A percentile compares a stretch with the other conserved stretches of the same genome.
Evolutionary conservation across 2,329 filamentous ascomycete species (phyloP).

Genomic region (Fusarium nematophilum): DNA sequence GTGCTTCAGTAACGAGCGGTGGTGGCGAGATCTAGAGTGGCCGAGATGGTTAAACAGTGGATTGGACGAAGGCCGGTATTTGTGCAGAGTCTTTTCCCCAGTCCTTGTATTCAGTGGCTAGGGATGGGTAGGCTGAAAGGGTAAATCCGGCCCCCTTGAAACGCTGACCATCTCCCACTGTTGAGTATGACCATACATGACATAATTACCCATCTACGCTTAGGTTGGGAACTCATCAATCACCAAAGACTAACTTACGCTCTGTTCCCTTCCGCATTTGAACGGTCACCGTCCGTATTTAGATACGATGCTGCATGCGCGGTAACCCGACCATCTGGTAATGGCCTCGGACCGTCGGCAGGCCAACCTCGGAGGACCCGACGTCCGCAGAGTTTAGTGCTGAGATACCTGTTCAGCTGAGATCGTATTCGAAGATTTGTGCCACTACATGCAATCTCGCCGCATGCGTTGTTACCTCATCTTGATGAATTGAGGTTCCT

Average conservation of each 20-base stretch:
- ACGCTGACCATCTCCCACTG: not conserved
- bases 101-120: not conserved
- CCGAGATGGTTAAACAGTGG: not conserved
- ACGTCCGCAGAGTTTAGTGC: no score
- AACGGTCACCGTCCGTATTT: no score
- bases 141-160: not conserved
- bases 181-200: not conserved
- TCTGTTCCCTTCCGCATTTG: no score
- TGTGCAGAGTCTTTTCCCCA: not conserved
- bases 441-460: no score
- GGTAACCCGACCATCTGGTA: no score
- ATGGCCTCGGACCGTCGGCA: no score
- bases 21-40: not conserved
- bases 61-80: not conserved
- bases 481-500: no score
- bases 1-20: constrained; percentile 4
- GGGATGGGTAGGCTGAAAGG: not conserved
- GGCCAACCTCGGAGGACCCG: no score
- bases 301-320: no score
- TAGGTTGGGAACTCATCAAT: no score
- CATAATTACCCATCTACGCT: not conserved
- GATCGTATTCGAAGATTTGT: not conserved
- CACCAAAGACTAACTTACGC: no score
- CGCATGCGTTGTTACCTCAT: not conserved
- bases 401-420: no score